Percentiles rank a stretch among this genome's conserved stretches.
Conservation (phyloP, 371 early-diverging fungal genomes). For the Circinella umbellata region DNA sequence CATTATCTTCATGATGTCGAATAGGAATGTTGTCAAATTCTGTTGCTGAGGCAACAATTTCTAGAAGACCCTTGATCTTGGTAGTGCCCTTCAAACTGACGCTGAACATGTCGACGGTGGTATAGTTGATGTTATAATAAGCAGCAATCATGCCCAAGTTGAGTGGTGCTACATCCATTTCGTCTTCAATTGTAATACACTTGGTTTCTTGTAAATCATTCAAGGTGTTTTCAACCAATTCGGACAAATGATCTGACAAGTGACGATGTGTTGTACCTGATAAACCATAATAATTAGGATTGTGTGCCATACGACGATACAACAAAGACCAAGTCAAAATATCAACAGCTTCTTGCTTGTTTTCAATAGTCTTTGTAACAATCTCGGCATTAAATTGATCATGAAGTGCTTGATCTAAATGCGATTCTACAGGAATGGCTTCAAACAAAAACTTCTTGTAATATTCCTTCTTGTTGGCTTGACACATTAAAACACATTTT, state of each 20-base stretch:
- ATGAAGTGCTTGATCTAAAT: slow-evolving; percentile 86
- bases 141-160: slow-evolving; percentile 98
- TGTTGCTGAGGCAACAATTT: slow-evolving; percentile 89
- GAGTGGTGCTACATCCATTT: slow-evolving; percentile 82
- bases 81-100: slow-evolving; percentile 85
- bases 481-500: slow-evolving; percentile 92
- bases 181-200: slow-evolving; percentile 89
- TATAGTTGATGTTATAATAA: slow-evolving; percentile 93
- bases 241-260: slow-evolving; percentile 91
- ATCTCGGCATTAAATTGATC: slow-evolving; percentile 97
- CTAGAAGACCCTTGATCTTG: slow-evolving; percentile 89
- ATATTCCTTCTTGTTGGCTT: slow-evolving; percentile 90
- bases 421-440: slow-evolving; percentile 93
- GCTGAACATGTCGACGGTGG: slow-evolving; percentile 92
- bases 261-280: slow-evolving; percentile 87
- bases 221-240: slow-evolving; percentile 91
- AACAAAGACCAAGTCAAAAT: slow-evolving; percentile 97
- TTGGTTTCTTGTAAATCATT: slow-evolving; percentile 85
- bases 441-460: slow-evolving; percentile 97
- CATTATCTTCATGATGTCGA: slow-evolving; percentile 88
- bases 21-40: slow-evolving; percentile 93
- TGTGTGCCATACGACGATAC: slow-evolving; percentile 92
- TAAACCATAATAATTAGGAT: slow-evolving; percentile 96
- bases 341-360: slow-evolving; percentile 98
- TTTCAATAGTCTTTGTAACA: slow-evolving; percentile 91